Conservation (phyloP, 1,284 basidiomycete genomes). For the Apiotrichum siamense region DNA sequence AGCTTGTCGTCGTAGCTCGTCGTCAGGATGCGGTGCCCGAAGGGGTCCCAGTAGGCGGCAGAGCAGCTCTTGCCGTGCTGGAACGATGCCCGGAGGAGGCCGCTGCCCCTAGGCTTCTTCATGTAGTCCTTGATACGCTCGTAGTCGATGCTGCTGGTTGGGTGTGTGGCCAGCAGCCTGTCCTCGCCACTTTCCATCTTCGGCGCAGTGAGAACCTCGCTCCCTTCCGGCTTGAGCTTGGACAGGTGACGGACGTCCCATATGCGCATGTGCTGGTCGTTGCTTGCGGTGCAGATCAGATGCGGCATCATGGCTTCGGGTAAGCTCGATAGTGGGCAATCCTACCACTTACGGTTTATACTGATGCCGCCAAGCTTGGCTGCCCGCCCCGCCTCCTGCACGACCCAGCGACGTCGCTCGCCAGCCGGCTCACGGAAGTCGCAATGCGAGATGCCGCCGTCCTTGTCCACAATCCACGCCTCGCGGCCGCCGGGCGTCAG, state of each 20-base stretch:
- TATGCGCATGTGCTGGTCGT: conserved; percentile 42
- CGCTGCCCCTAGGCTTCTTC: conserved; percentile 27
- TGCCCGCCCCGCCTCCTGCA: conserved; percentile 36
- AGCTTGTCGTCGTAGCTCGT: conserved; percentile 49
- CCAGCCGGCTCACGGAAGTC: conserved; percentile 43
- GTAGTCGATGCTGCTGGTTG: conserved; percentile 22
- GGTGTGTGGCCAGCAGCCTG: conserved; percentile 11
- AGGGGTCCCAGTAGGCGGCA: conserved; percentile 50
- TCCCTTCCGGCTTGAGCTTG: conserved; percentile 19
- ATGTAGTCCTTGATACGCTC: conserved; percentile 22
- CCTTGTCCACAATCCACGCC: conserved; percentile 47
- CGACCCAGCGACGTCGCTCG: conserved; percentile 36
- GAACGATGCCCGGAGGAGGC: conserved; percentile 35
- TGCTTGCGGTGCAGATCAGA: conserved; percentile 44
- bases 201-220: conserved; percentile 16
- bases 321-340: not conserved
- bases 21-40: conserved; percentile 45
- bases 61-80: conserved; percentile 48
- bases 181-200: conserved; percentile 1
- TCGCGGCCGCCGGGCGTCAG: conserved; percentile 45
- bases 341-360: conserved; percentile 41
- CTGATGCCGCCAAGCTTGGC: conserved; percentile 46
- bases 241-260: conserved; percentile 43
- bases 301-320: conserved; percentile 39
- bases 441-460: conserved; percentile 48